phyloP scores from a whole-genome alignment of 2,329 filamentous ascomycete genomes.

The Thelonectria blattea region DNA sequence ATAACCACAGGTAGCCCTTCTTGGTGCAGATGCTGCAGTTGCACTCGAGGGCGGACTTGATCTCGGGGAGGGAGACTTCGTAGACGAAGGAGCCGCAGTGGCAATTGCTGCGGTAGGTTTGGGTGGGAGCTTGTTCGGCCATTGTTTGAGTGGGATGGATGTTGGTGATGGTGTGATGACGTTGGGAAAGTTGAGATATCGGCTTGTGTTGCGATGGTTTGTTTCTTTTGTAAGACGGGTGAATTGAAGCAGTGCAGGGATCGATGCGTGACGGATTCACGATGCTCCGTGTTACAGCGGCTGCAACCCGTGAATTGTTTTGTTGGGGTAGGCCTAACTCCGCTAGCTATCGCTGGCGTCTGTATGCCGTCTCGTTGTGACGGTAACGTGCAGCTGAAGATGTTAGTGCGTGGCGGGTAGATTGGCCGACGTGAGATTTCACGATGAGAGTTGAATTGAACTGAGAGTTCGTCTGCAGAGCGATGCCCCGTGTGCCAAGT shows the following conservation, averaged over 20 bases:
- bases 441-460: neutral
- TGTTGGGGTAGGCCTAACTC: neutral
- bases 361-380: neutral
- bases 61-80: slow-evolving; percentile 59
- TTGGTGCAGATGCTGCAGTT: slow-evolving; percentile 71
- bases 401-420: neutral
- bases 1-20: slow-evolving; percentile 52
- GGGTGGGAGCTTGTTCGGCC: slow-evolving; percentile 22
- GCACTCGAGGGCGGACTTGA: slow-evolving; percentile 62
- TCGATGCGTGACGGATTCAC: neutral
- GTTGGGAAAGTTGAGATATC: neutral
- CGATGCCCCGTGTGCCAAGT: neutral
- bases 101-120: slow-evolving; percentile 62
- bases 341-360: neutral
- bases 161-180: neutral
- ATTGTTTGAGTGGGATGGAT: slow-evolving; percentile 6
- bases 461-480: neutral
- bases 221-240: neutral
- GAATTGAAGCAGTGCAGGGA: neutral
- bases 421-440: neutral
- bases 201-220: neutral
- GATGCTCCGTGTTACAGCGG: neutral
- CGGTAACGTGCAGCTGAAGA: neutral
- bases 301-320: neutral
- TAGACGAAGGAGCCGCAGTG: slow-evolving; percentile 62